A percentile compares a stretch with the other conserved stretches of the same genome.
Evolutionary conservation across 2,329 filamentous ascomycete species (phyloP).

Genomic region (Cryoendolithus antarcticus): DNA sequence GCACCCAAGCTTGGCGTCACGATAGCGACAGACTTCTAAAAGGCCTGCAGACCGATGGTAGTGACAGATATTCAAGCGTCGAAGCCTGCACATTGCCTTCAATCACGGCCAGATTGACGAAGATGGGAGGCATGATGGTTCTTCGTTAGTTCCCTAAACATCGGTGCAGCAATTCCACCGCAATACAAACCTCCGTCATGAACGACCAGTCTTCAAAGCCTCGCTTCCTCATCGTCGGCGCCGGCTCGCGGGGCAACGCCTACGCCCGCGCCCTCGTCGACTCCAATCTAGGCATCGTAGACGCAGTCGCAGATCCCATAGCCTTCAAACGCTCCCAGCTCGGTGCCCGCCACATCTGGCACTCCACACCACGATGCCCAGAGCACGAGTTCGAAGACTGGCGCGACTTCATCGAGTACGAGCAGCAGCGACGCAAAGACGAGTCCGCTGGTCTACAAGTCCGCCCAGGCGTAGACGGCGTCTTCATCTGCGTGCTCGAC

Average conservation of each 20-base stretch:
- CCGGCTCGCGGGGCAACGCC: slow-evolving; percentile 63
- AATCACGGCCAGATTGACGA: no score
- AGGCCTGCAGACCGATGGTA: no score
- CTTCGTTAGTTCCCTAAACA: no score
- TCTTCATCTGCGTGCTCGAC: slow-evolving; percentile 68
- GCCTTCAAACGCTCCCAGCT: slow-evolving; percentile 63
- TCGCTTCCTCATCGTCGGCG: slow-evolving; percentile 68
- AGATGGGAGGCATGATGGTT: no score
- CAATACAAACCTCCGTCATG: no score
- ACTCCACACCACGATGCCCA: slow-evolving; percentile 29
- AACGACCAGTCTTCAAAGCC: no score
- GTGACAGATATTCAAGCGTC: no score
- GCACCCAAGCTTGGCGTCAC: no score
- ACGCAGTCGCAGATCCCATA: slow-evolving; percentile 71
- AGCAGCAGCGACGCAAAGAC: slow-evolving; percentile 47
- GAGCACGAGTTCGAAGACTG: slow-evolving; percentile 63
- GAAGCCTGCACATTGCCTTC: no score
- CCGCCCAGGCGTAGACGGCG: slow-evolving; percentile 37
- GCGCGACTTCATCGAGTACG: slow-evolving; percentile 64
- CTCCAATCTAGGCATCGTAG: slow-evolving; percentile 57
- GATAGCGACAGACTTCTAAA: no score
- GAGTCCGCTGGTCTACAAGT: slow-evolving; percentile 33
- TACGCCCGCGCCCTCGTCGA: slow-evolving; percentile 58
- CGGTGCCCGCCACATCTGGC: slow-evolving; percentile 62
- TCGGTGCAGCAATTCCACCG: no score